phyloP scores from a whole-genome alignment of 495 filamentous ascomycete genomes.

The Neurospora tetrasperma region DNA sequence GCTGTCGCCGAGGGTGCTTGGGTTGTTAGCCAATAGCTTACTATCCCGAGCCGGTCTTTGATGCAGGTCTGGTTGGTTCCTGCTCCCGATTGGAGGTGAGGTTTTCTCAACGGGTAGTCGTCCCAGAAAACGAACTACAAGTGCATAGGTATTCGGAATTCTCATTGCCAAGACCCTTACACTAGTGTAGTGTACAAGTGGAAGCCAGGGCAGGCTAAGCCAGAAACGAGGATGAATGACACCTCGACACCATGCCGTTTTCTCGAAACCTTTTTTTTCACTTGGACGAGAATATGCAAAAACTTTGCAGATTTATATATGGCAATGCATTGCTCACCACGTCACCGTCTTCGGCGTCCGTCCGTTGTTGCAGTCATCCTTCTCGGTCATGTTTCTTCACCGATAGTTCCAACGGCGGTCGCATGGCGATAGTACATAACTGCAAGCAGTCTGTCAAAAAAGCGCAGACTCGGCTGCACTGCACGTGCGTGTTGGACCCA shows the following conservation, averaged over 20 bases:
- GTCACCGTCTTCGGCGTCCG: neutral
- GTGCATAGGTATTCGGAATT: neutral
- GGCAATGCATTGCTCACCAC: neutral
- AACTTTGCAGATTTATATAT: neutral
- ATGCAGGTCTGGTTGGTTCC: constrained; percentile 20
- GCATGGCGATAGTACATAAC: neutral
- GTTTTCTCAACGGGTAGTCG: neutral
- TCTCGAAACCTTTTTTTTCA: neutral
- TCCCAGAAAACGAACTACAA: neutral
- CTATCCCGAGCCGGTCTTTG: constrained; percentile 16
- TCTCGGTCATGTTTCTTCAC: constrained; percentile 14
- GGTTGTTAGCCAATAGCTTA: constrained; percentile 30
- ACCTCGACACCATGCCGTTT: neutral
- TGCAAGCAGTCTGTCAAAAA: neutral
- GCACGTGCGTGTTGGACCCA: neutral
- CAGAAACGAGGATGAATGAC: neutral
- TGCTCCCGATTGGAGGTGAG: constrained; percentile 26
- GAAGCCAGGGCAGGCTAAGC: neutral
- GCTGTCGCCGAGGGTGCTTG: constrained; percentile 17
- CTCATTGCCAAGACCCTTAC: neutral
- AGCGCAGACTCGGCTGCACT: neutral
- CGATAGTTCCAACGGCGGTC: constrained; percentile 16
- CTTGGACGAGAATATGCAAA: neutral
- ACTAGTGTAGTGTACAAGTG: neutral
- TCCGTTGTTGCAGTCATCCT: neutral